Base-by-base conservation (phyloP, 2,329 filamentous ascomycete species). In the Colletotrichum cereale region DNA sequence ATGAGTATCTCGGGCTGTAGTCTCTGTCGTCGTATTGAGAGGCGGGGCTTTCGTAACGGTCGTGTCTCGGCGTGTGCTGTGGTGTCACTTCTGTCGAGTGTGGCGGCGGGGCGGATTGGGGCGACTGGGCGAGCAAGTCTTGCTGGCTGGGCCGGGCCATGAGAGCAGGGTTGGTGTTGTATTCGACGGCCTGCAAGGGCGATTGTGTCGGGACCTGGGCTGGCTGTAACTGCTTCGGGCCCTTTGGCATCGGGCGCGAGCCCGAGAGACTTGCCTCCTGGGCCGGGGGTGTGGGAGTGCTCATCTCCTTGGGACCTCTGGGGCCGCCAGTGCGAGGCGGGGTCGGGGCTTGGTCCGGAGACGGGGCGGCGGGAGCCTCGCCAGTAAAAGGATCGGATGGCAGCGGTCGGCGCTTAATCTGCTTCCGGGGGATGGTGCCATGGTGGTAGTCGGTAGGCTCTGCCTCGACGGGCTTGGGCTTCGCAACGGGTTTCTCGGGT, bases 341-440 rank as follows among this genome's bases (percentile, higher is more conserved):
- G 10, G 85, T 84, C 68, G 85, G 85, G 14, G 81, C 75, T 58
- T 84, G 82, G 52, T 87, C 85, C 26, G 81, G 79, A 55, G 82
- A 77, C 10, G 81, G 62, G 31, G 34, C 58, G 10, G 71, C 67
- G 7, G 87, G 82, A 55, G 84, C 79, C 74, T 89, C 86, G 74
- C 88, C 82, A 63, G 88, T 86, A 72, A 92, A 88, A 18, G 94
- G 94, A 78, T 96, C 93, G 1, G 90, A 91, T 0, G 96, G 95
- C 48, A 98, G 83, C 26, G 96, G 96, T 42, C 96, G 89, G 75
- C 96, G 89, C 84, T 96, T 97, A 56, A 97, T 89, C 56, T 90
- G 87, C 34, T 89, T 87, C 75, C 86, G 85, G 75, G 87, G 84
- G 60, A 87, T 88, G 71, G 84, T 87, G 58, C 82, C 82, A 79